phyloP scores from a whole-genome alignment of 805 yeast species.

The Candida caryicola region DNA sequence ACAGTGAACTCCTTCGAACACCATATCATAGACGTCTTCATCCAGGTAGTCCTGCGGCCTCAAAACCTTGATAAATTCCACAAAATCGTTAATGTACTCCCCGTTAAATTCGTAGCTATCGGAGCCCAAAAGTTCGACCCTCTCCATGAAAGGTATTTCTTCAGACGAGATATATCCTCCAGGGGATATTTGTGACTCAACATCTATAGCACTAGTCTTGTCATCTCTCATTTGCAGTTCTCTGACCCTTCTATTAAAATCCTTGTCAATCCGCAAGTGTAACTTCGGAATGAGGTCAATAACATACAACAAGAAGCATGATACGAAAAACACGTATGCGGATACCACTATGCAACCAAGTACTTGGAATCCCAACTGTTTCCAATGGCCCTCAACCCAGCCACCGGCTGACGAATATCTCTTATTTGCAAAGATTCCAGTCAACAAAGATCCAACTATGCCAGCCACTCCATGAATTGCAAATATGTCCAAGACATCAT shows the following conservation, averaged over 20 bases:
- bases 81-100: slow-evolving; percentile 39
- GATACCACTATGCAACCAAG: slow-evolving; percentile 35
- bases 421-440: slow-evolving; percentile 39
- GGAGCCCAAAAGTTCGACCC: slow-evolving; percentile 34
- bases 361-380: slow-evolving; percentile 39
- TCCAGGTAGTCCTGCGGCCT: slow-evolving; percentile 35
- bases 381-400: slow-evolving; percentile 41
- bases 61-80: slow-evolving; percentile 37
- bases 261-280: slow-evolving; percentile 41
- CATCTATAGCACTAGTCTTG: slow-evolving; percentile 5
- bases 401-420: slow-evolving; percentile 36
- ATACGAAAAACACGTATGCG: slow-evolving; percentile 32
- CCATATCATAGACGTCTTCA: slow-evolving; percentile 10
- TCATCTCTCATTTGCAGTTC: neutral
- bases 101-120: slow-evolving; percentile 41
- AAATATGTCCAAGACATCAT: slow-evolving; percentile 43
- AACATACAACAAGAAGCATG: slow-evolving; percentile 29
- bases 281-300: slow-evolving; percentile 41
- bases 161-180: slow-evolving; percentile 1
- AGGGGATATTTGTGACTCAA: slow-evolving; percentile 17
- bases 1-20: slow-evolving; percentile 1
- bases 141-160: slow-evolving; percentile 18
- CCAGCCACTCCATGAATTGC: slow-evolving; percentile 45
- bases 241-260: slow-evolving; percentile 32
- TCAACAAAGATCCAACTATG: slow-evolving; percentile 36